phyloP scores from a whole-genome alignment of 805 yeast species.

The Candida tammaniensis region DNA sequence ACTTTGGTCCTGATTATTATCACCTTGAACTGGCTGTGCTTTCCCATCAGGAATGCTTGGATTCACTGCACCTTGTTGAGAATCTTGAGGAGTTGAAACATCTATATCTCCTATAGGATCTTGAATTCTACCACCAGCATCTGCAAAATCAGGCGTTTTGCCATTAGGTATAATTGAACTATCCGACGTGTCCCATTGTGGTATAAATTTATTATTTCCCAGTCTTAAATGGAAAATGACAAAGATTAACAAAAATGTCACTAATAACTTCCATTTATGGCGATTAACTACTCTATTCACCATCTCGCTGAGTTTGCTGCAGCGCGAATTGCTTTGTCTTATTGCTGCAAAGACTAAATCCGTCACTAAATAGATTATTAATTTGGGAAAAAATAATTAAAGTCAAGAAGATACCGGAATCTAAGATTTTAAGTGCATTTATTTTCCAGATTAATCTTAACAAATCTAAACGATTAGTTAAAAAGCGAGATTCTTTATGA shows the following conservation, averaged over 20 bases:
- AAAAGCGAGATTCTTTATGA: too few species aligned
- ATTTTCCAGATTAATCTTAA: too few species aligned
- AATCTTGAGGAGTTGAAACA: slow-evolving; percentile 2
- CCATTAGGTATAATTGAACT: too few species aligned
- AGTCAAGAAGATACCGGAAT: too few species aligned
- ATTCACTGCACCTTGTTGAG: not conserved
- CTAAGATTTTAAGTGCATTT: not conserved
- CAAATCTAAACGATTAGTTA: too few species aligned
- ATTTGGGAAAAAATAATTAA: too few species aligned
- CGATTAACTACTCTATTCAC: slow-evolving; percentile 4
- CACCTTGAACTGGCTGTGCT: not conserved
- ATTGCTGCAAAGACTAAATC: too few species aligned
- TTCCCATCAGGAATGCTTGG: not conserved
- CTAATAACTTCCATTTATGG: slow-evolving; percentile 1
- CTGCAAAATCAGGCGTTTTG: not conserved
- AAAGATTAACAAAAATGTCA: not conserved
- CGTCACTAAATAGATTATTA: too few species aligned
- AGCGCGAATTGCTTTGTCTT: not conserved
- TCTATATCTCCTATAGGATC: slow-evolving; percentile 7
- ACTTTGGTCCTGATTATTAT: not conserved
- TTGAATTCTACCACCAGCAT: slow-evolving; percentile 2
- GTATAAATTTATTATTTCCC: too few species aligned
- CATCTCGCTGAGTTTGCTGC: slow-evolving; percentile 1
- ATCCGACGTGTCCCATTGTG: too few species aligned
- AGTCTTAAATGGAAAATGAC: too few species aligned